Evolutionary conservation across 2,329 filamentous ascomycete genomes (phyloP), one percentile per base, ranked within the genome.

Genomic region (Chalara sp.): DNA sequence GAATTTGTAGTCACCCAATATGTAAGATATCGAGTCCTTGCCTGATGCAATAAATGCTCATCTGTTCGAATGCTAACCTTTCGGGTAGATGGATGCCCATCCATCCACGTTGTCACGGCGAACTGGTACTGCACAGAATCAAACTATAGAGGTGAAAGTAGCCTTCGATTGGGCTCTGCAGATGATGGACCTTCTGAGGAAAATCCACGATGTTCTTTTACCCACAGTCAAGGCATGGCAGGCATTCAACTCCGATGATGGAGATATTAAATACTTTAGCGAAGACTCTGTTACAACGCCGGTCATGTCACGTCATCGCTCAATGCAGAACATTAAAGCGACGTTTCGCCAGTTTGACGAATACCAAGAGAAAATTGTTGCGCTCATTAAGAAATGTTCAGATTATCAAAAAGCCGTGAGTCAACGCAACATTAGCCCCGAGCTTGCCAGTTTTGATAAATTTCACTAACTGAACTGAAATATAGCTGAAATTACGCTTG

Each of bases 401-500:
- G 21, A 21, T 21, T 21, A 21, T 21, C 21, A 21, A 21, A 21
- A 21, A 21, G 21, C 21, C 3, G 21, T 21, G 21, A 21, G 21
- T 3, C 21, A 21, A 21, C 21, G 21, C 21, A 21, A 21, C 21
- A 21, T 21, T 21, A 21, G 21, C 21, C 21, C 21, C 21, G 21
- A 21, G 21, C 21, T 21, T 21, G 21, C 21, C 21, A 21, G 3
- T 21, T 21, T 21, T 21, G 21, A 21, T 21, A 21, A 21, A 2
- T 21, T 21, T 21, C 21, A 3, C 21, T 21, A 3, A 21, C 21
- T 21, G 3, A 21, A 21, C 21, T 11, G 35, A 1, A 33, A 45
- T 8, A 30, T 47, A 48, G 50, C 30, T 52, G 7, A n/a, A 52
- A 32, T 44, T 48, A 45, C 46, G 33, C n/a, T 46, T 48, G 31